Evolutionary conservation across 1,284 basidiomycete genomes (phyloP), one percentile per base, ranked within the genome.

Genomic region (Inonotus hispidus): DNA sequence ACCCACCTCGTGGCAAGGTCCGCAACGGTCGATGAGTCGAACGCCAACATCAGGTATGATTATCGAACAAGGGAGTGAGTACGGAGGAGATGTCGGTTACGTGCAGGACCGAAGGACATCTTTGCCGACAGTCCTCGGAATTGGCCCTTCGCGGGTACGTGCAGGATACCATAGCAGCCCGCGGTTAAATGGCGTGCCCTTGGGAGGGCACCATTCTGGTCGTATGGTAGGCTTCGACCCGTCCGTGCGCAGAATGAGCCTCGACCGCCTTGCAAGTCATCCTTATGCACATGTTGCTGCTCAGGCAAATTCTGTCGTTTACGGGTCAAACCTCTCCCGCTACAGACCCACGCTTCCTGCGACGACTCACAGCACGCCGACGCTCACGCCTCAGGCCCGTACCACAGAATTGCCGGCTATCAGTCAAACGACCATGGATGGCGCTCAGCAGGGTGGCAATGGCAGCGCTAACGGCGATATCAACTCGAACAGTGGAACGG

Each of bases 251-350:
- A 77, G 85, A 49, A 74, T 80, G 62, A 85, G 83, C 14, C 79
- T 87, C 64, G 85, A 80, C 65, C 79, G 84, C n/a, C 77, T 89
- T 21, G 76, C 79, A 29, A 72, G 72, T 27, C 85, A 88, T 64
- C 87, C 87, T 0, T 88, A 82, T 64, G 85, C 85, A 23, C 74
- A 75, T 47, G 70, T 84, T 43, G 84, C 84, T 39, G 75, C 78
- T 61, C 80, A 80, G 10, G 82, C 81, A 68, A 86, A 85, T 54
- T 77, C 73, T 55, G 75, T 74, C 6, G 65, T 82, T 19, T 81
- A 74, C 65, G 77, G 77, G 74, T 69, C 67, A 74, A 2, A 72
- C 72, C 7, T 69, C 73, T 64, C 53, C 49, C 63, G 69, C 66
- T 8, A 65, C 72, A 19, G 59, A 71, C 25, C 70, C 70, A 56